Base-by-base conservation (phyloP, 2,329 filamentous ascomycete species). In the Pezicula carpinea region DNA sequence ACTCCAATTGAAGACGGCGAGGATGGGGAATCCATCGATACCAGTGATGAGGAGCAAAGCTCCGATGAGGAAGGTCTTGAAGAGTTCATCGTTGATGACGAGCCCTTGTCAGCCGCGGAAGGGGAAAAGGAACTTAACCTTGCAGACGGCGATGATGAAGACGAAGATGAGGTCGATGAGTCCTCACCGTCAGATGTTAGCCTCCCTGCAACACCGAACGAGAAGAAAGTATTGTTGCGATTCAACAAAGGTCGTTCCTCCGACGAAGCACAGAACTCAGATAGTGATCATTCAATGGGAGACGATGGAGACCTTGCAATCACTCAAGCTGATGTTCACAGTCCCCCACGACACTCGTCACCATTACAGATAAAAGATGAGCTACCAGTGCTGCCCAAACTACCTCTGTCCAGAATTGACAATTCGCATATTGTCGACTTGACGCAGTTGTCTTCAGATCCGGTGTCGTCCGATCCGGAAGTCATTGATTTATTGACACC, bases 21-120 rank as follows among this genome's bases (percentile, higher is more conserved):
- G 8, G 57, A 58, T 35, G 59, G 53, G 15, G 61, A 64, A 26
- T 49, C 49, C 13, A 43, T 60, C 8, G 45, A 52, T 5, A 56
- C 44, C 29, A 56, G 59, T n/a, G 43, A 41, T 14, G 53, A 57
- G 6, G 45, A 32, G 7, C 29, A 32, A 5, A 48, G 45, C 50
- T 74, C 66, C 17, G 76, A 75, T 21, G 73, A 75, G 19, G 73
- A 74, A 19, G 69, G 69, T 7, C 34, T 72, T 17, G 64, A 68
- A 4, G 65, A 69, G 38, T 82, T 84, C 50, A 63, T 85, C 39
- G 68, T 79, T 26, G 56, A 62, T 31, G 53, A 58, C 15, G 47
- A 53, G 23, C 31, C 29, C 10, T 17, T 38, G 6, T 29, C 38
- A 17, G 40, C 38, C n/a, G 31, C 36, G 34, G 44, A 52, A 26